Conservation (phyloP, 352 stramenopile species). For the Phytophthora litchii region DNA sequence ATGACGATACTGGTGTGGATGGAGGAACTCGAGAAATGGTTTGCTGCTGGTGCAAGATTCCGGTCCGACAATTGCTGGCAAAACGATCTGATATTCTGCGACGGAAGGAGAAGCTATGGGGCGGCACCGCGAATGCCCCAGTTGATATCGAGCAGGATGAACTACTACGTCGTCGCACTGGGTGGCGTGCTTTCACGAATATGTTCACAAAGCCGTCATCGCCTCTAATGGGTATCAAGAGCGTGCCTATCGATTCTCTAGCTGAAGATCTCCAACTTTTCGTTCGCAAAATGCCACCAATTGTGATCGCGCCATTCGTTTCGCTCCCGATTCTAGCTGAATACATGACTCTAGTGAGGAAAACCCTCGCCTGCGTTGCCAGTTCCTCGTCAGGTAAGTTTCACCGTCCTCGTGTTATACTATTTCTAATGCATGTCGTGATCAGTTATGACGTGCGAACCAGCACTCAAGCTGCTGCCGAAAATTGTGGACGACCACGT, state of each 20-base stretch:
- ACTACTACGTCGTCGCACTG: conserved; percentile 63
- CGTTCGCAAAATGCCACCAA: conserved; percentile 66
- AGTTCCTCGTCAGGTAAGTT: conserved; percentile 50
- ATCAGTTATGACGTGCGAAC: conserved; percentile 62
- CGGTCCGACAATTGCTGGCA: conserved; percentile 54
- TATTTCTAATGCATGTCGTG: neutral
- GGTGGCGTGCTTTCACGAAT: conserved; percentile 75
- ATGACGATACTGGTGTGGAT: conserved; percentile 14
- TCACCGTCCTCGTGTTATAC: neutral
- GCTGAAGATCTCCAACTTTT: conserved; percentile 55
- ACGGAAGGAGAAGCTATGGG: conserved; percentile 62
- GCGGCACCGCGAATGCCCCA: conserved; percentile 62
- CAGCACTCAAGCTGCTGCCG: conserved; percentile 69
- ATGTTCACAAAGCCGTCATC: conserved; percentile 61
- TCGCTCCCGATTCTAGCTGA: conserved; percentile 70
- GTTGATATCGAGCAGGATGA: conserved; percentile 81
- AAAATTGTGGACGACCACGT: conserved; percentile 77
- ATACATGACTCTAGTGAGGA: conserved; percentile 76
- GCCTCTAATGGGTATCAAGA: conserved; percentile 72
- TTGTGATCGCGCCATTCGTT: conserved; percentile 69
- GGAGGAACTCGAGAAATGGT: conserved; percentile 63
- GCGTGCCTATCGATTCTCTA: conserved; percentile 52
- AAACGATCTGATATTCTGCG: conserved; percentile 55
- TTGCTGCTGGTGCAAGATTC: conserved; percentile 82
- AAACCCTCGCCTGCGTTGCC: conserved; percentile 45